A percentile compares a stretch with the other conserved stretches of the same genome.
Evolutionary conservation across 371 early-diverging fungal genomes (phyloP).

Genomic region (Scutellospora calospora): DNA sequence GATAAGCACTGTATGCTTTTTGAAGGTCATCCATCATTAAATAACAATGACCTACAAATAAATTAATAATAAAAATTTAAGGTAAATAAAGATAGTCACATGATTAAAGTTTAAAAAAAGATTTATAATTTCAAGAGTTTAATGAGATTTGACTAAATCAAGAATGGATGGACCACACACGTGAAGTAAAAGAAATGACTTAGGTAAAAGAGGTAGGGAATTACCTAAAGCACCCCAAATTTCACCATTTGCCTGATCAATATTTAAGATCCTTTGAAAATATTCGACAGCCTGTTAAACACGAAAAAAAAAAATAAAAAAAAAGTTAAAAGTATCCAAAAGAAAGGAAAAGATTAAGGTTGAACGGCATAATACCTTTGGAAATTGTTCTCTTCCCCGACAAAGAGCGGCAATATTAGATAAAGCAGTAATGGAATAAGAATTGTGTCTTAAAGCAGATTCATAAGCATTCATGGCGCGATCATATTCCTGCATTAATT

Average conservation of each 20-base stretch:
- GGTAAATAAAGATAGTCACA: not conserved
- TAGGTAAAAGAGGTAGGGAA: not conserved
- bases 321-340: not conserved
- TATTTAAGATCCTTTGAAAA: slow-evolving; percentile 84
- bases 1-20: slow-evolving; percentile 93
- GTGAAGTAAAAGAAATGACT: not conserved
- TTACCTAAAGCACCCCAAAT: slow-evolving; percentile 88
- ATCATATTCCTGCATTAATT: slow-evolving; percentile 79
- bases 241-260: slow-evolving; percentile 87
- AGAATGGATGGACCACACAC: not conserved
- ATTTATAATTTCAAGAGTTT: not conserved
- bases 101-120: not conserved
- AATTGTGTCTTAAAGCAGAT: slow-evolving; percentile 87
- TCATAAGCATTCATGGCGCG: slow-evolving; percentile 87
- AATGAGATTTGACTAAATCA: not conserved
- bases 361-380: slow-evolving; percentile 50
- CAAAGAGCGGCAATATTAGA: slow-evolving; percentile 76
- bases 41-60: slow-evolving; percentile 79
- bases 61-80: not conserved
- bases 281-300: slow-evolving; percentile 92
- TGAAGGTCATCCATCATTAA: slow-evolving; percentile 94
- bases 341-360: not conserved
- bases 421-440: slow-evolving; percentile 82
- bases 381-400: slow-evolving; percentile 70
- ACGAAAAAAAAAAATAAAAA: not conserved